These are phyloP conservation scores for Aspergillus bertholletiae DNA, from an alignment of 495 filamentous ascomycete species.

Conservation along the genomic window DNA sequence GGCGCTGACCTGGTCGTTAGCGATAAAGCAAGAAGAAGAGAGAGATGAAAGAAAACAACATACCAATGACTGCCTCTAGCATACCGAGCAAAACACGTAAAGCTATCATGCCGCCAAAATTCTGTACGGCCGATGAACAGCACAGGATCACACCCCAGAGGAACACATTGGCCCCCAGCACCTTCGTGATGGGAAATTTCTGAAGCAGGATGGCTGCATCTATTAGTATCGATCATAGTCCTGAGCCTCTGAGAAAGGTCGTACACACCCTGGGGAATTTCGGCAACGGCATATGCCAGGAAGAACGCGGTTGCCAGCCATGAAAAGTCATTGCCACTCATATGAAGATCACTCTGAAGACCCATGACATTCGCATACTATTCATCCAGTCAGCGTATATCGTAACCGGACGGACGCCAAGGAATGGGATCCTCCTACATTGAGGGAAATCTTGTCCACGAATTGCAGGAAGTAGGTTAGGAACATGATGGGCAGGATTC, in stretches of 20 bases:
- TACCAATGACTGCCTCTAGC: slow-evolving; percentile 60
- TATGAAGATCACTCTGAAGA: slow-evolving; percentile 42
- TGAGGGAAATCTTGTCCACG: slow-evolving; percentile 63
- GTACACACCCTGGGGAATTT: slow-evolving; percentile 48
- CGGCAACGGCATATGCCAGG: slow-evolving; percentile 52
- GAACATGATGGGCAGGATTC: slow-evolving; percentile 59
- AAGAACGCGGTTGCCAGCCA: slow-evolving; percentile 54
- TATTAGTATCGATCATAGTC: not conserved
- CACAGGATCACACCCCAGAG: slow-evolving; percentile 59
- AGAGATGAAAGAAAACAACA: too few species aligned
- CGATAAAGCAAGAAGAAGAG: too few species aligned
- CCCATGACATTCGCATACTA: slow-evolving; percentile 61
- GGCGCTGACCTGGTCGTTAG: slow-evolving; percentile 27
- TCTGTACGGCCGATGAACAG: slow-evolving; percentile 50
- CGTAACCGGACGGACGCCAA: not conserved
- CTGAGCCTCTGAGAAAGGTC: not conserved
- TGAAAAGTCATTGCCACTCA: slow-evolving; percentile 52
- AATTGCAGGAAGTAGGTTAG: slow-evolving; percentile 61
- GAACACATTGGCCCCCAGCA: slow-evolving; percentile 51
- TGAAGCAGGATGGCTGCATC: slow-evolving; percentile 40
- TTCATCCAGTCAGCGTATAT: slow-evolving; percentile 24
- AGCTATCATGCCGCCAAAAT: slow-evolving; percentile 41
- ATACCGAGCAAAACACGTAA: slow-evolving; percentile 59
- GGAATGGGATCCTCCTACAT: slow-evolving; percentile 37
- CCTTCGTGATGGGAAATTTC: slow-evolving; percentile 51